A percentile compares a stretch with the other conserved stretches of the same genome.
These are phyloP conservation scores for Marvania coccoides DNA, from an alignment of 139 green algal genomes.

Conservation along the genomic window DNA sequence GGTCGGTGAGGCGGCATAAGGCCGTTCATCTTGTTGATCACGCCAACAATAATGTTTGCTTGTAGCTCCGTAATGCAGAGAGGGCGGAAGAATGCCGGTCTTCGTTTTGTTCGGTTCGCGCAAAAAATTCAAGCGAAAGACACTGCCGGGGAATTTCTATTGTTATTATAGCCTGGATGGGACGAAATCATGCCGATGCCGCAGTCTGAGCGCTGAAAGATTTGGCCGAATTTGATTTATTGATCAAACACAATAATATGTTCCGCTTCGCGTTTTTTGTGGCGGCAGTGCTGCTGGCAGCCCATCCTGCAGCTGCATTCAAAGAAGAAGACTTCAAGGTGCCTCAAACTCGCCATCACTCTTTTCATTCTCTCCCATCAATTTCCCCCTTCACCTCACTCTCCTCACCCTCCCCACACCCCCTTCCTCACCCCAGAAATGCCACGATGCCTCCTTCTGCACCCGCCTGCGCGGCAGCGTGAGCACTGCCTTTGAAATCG, in stretches of 20 bases:
- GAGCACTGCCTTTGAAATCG: constrained; percentile 45
- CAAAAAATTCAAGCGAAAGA: too few relatives aligned
- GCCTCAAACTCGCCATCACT: neutral
- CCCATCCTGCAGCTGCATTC: constrained; percentile 42
- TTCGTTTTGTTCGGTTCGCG: too few relatives aligned
- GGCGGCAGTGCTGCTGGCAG: too few relatives aligned
- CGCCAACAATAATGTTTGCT: too few relatives aligned
- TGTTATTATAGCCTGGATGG: too few relatives aligned
- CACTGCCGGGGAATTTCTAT: too few relatives aligned
- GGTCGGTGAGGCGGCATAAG: too few relatives aligned
- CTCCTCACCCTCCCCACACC: neutral
- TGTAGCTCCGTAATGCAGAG: too few relatives aligned
- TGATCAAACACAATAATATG: neutral
- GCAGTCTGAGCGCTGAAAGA: neutral
- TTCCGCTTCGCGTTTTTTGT: neutral
- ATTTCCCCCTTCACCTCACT: neutral
- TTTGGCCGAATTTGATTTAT: neutral
- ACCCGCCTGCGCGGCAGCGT: constrained; percentile 54
- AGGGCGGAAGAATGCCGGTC: too few relatives aligned
- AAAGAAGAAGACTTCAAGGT: constrained; percentile 93
- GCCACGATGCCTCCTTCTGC: constrained; percentile 78
- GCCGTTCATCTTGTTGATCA: too few relatives aligned
- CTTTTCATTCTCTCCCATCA: neutral
- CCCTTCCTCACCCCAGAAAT: constrained; percentile 59
- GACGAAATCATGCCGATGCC: too few relatives aligned